Evolutionary conservation across 1,284 basidiomycete genomes (phyloP), one percentile per base, ranked within the genome.

Genomic region (Ustilago vetiveriae): DNA sequence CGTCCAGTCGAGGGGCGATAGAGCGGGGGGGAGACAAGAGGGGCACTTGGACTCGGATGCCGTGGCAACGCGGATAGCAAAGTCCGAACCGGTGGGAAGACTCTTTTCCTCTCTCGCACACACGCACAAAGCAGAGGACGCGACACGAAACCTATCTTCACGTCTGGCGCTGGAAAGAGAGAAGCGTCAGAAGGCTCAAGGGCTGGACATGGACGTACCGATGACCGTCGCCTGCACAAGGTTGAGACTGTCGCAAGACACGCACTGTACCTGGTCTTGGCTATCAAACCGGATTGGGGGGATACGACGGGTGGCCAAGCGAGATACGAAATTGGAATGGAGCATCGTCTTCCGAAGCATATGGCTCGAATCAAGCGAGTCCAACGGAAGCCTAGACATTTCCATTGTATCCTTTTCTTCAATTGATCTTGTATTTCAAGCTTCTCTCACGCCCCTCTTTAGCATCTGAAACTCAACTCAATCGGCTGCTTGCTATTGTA

Each of bases 271-370:
- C 9, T 9, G 36, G 36, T 1, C 32, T 13, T 43, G 46, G 45
- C 40, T 56, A 56, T 43, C 53, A 57, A 36, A 50, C 46, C 54
- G 54, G 54, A 33, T 6, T 21, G 19, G 17, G 17, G 19, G 36
- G 19, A 37, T 21, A 21, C 36, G 9, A 37, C 36, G 36, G 17
- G 21, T 21, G 36, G 22, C 38, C 47, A 55, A 46, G 48, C 45
- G 36, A 49, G 37, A 19, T 35, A 33, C 8, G n/a, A n/a, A 37
- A 64, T 64, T 57, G 35, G 54, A 57, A 65, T 57, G 62, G 62
- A 65, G 54, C 62, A 65, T 39, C 27, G 54, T 65, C 54, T 65
- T 65, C 62, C 62, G 62, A 65, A 58, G 62, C 54, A 53, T 24
- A 26, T 35, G 49, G 32, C 13, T 37, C 44, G 23, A 41, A 24